Evolutionary conservation across 2,329 filamentous ascomycete species (phyloP).

Genomic region (Aureobasidium uvarum): DNA sequence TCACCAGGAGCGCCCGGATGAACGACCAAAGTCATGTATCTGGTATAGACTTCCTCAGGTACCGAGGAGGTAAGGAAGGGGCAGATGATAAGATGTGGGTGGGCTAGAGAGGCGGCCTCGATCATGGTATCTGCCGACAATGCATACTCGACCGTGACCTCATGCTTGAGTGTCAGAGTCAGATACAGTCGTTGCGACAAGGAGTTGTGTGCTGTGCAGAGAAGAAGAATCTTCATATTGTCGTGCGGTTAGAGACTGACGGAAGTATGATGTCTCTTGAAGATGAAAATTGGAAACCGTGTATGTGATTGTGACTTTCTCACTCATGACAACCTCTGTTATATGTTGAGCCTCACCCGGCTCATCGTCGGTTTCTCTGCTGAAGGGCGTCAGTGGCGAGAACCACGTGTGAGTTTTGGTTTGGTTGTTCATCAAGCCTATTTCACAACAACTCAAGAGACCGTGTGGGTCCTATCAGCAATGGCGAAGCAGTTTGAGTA

Average conservation of each 20-base stretch:
- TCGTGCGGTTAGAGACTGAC: neutral
- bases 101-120: slow-evolving; percentile 41
- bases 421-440: neutral
- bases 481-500: neutral
- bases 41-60: slow-evolving; percentile 41
- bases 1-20: slow-evolving; percentile 47
- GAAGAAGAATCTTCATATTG: slow-evolving; percentile 45
- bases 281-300: neutral
- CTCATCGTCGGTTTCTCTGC: neutral
- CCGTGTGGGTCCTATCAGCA: neutral
- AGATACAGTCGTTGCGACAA: slow-evolving; percentile 45
- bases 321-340: neutral
- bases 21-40: slow-evolving; percentile 44
- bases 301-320: no score
- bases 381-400: neutral
- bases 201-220: slow-evolving; percentile 50
- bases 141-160: slow-evolving; percentile 45
- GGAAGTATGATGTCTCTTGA: neutral
- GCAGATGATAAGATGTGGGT: slow-evolving; percentile 46
- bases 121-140: slow-evolving; percentile 39
- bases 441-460: neutral
- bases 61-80: slow-evolving; percentile 45
- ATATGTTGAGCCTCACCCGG: neutral
- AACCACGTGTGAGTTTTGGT: neutral
- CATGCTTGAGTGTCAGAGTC: slow-evolving; percentile 40